Base-by-base conservation (phyloP, 768 basidiomycete genomes). In the Cystofilobasidium macerans region DNA sequence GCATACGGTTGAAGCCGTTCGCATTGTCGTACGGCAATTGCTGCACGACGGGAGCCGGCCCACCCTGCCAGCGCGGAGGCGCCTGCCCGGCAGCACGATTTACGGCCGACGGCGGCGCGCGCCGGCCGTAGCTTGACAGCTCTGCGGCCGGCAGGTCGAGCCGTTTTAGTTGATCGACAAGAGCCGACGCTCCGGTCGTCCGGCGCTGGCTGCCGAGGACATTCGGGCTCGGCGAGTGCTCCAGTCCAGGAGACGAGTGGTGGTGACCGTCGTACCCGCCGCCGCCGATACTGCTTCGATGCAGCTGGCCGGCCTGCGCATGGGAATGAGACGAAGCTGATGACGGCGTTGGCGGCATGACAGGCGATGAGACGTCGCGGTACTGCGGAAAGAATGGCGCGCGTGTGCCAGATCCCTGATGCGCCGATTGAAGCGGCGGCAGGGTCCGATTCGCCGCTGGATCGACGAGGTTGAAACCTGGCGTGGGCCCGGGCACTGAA, bases 361-460 rank as follows among this genome's bases (percentile, higher is more conserved):
- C 69, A 16, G 58, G 65, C 36, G 63, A 69, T n/a, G 67, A 53
- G 12, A 38, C 26, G 43, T 58, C 42, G 61, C 65, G 47, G 67
- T 62, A 65, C 32, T 43, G 72, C 69, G 32, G 74, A 70, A n/a
- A 69, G 47, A 48, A 68, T 63, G 65, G 72, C 64, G 20, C 65
- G 60, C 56, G 65, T 53, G 20, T 64, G 42, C 38, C 64, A 53
- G 51, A 59, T 47, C 30, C 71, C 57, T 45, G 51, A 14, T 58
- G 40, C 16, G 81, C 77, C 28, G 79, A 77, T 48, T 80, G 80
- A 63, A 81, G 80, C 73, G 81, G 71, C 68, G 78, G 73, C 71
- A 75, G 76, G 69, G 59, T 67, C 40, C 65, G 59, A 12, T 32
- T 45, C 18, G 57, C 33, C 7, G 57, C 57, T 18, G 38, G 26